Evolutionary conservation across 108 stramenopile genomes (phyloP).

Genomic region (Chaetoceros tenuissimus): DNA sequence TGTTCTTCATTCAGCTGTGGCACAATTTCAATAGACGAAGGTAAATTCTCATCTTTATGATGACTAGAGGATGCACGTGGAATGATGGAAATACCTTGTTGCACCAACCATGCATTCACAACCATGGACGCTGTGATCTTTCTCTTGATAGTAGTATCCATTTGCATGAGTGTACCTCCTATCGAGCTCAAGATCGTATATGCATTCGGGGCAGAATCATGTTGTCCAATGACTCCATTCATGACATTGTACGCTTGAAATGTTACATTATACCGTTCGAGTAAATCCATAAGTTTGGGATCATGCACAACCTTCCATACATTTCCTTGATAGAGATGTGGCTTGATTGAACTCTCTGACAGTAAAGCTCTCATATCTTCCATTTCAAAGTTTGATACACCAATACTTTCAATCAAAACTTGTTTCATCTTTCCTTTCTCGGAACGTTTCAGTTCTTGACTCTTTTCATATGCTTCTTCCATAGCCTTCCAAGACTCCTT

Average conservation of each 20-base stretch:
- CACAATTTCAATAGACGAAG: slow-evolving; percentile 22
- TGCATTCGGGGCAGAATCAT: slow-evolving; percentile 22
- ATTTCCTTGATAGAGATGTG: slow-evolving; percentile 65
- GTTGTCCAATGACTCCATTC: slow-evolving; percentile 29
- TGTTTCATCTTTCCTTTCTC: background rate
- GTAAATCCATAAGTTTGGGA: slow-evolving; percentile 39
- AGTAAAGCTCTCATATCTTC: slow-evolving; percentile 52
- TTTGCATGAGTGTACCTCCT: slow-evolving; percentile 6
- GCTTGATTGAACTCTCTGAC: slow-evolving; percentile 28
- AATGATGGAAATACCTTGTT: slow-evolving; percentile 40
- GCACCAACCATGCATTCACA: slow-evolving; percentile 46
- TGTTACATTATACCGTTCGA: slow-evolving; percentile 42
- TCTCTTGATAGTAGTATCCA: background rate
- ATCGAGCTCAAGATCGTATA: slow-evolving; percentile 12
- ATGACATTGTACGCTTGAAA: slow-evolving; percentile 67
- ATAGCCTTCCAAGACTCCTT: slow-evolving; percentile 74
- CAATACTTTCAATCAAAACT: slow-evolving; percentile 57
- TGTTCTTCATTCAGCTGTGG: slow-evolving; percentile 26
- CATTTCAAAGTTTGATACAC: slow-evolving; percentile 76
- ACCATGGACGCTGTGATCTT: slow-evolving; percentile 29
- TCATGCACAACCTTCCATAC: slow-evolving; percentile 68
- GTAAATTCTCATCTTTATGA: slow-evolving; percentile 42
- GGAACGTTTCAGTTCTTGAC: slow-evolving; percentile 3
- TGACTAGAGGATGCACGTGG: slow-evolving; percentile 31
- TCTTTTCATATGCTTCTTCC: slow-evolving; percentile 47